These are phyloP conservation scores for Teunomyces cretensis DNA, from an alignment of 805 yeast species.

Conservation along the genomic window DNA sequence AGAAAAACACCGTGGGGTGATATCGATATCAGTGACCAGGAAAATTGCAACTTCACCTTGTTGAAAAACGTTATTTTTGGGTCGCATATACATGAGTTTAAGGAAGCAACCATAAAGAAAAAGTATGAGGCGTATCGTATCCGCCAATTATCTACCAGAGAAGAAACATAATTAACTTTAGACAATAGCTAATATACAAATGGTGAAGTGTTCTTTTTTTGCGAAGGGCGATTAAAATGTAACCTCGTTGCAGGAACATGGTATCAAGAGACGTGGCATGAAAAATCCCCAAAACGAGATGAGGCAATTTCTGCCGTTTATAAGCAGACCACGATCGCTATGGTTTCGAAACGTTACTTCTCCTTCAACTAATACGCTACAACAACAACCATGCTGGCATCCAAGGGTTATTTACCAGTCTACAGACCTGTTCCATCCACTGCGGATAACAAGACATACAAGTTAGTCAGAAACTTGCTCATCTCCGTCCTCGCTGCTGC, in stretches of 20 bases:
- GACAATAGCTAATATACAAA: too few species aligned
- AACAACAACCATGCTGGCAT: background rate
- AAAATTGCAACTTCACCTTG: conserved; percentile 17
- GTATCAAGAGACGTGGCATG: too few species aligned
- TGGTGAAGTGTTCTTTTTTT: too few species aligned
- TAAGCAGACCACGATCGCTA: too few species aligned
- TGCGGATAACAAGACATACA: conserved; percentile 4
- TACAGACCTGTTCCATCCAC: conserved; percentile 4
- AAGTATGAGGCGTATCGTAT: conserved; percentile 19
- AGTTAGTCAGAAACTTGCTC: conserved; percentile 8
- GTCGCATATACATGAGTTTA: conserved; percentile 27
- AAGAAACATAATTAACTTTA: background rate
- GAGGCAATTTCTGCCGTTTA: too few species aligned
- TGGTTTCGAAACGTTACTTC: too few species aligned
- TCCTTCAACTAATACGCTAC: too few species aligned
- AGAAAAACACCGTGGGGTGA: conserved; percentile 19
- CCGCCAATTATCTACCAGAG: conserved; percentile 1
- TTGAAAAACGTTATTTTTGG: conserved; percentile 21
- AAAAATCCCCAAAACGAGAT: too few species aligned
- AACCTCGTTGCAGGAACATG: too few species aligned
- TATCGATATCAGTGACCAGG: conserved; percentile 16
- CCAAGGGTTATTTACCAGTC: conserved; percentile 8
- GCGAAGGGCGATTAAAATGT: too few species aligned
- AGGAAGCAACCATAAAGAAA: conserved; percentile 18
- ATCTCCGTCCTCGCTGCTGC: conserved; percentile 9